A percentile compares a stretch with the other conserved stretches of the same genome.
Evolutionary conservation across 2,329 filamentous ascomycete species (phyloP).

Genomic region (Elsinoe perseae): DNA sequence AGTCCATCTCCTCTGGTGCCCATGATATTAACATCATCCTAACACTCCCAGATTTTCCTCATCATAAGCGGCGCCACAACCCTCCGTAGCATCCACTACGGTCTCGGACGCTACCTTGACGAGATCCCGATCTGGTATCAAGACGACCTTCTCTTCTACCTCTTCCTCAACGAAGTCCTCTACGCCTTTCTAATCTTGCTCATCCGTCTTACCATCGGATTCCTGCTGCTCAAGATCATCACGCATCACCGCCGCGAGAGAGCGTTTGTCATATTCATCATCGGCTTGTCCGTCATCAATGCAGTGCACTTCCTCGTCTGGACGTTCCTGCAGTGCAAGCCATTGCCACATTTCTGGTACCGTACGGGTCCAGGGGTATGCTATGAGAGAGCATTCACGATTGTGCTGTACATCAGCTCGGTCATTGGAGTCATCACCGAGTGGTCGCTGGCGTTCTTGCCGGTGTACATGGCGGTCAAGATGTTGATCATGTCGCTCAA

Average conservation of each 20-base stretch:
- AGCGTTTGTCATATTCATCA: background rate
- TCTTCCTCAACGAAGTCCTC: conserved; percentile 21
- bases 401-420: conserved; percentile 5
- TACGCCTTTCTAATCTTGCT: conserved; percentile 19
- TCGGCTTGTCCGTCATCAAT: background rate
- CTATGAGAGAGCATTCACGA: conserved; percentile 4
- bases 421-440: background rate
- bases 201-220: conserved; percentile 14
- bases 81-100: background rate
- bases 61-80: background rate
- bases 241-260: background rate
- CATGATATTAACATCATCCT: background rate
- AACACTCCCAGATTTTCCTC: conserved; percentile 6
- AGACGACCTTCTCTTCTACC: conserved; percentile 3
- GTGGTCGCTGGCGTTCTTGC: conserved; percentile 5
- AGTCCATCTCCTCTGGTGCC: background rate
- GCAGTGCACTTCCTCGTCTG: background rate
- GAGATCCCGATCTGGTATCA: background rate
- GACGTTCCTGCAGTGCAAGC: conserved; percentile 3
- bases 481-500: conserved; percentile 7
- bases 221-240: conserved; percentile 1
- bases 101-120: conserved; percentile 8
- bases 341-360: background rate
- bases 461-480: conserved; percentile 1
- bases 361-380: background rate